These are phyloP conservation scores for Cladophialophora carrionii DNA, from an alignment of 2,329 filamentous ascomycete species.

Conservation along the genomic window DNA sequence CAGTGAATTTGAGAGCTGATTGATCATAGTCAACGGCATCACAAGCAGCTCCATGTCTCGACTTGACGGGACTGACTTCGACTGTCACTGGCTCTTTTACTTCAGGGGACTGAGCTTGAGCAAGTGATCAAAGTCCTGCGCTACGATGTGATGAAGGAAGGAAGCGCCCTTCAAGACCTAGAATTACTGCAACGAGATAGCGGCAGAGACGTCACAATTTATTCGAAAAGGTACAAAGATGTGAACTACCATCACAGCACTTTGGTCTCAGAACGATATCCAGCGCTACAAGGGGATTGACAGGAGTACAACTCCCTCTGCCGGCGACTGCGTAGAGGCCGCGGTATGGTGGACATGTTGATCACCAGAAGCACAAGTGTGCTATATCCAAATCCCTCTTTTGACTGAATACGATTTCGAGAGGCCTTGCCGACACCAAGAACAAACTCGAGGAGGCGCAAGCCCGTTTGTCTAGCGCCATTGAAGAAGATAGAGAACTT, in stretches of 20 bases:
- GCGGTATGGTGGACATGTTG: background rate
- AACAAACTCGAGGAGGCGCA: background rate
- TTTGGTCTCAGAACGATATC: background rate
- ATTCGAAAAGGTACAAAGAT: background rate
- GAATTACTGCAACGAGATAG: background rate
- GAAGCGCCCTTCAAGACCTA: background rate
- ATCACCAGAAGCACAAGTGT: background rate
- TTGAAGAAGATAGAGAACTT: background rate
- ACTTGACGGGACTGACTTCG: background rate
- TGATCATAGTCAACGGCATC: background rate
- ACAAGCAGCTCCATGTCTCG: background rate
- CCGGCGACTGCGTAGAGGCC: background rate
- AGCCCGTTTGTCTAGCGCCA: background rate
- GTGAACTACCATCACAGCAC: background rate
- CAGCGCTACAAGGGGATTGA: background rate
- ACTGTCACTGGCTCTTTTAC: background rate
- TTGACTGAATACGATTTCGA: background rate
- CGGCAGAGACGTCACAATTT: background rate
- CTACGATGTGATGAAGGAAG: background rate
- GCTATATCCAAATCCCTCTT: background rate
- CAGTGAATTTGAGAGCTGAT: background rate
- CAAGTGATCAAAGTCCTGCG: background rate
- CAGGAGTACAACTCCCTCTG: background rate
- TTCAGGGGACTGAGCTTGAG: background rate
- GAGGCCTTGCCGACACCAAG: no score